Evolutionary conservation across 108 stramenopile species (phyloP).

Genomic region (Cyclotella choctawhatcheeana): DNA sequence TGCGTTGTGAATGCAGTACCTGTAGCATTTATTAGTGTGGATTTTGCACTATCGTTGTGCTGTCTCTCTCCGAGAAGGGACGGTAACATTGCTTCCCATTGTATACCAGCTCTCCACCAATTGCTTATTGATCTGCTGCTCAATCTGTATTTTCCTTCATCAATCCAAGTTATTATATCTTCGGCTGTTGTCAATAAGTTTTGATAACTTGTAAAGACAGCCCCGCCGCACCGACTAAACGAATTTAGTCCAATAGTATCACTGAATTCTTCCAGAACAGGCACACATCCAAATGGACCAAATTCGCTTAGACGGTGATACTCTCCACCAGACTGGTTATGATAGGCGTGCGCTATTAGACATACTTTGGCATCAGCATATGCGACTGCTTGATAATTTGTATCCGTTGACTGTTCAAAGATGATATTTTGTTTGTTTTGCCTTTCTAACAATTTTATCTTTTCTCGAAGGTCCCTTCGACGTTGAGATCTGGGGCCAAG

Average conservation of each 20-base stretch:
- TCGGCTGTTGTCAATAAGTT: background rate
- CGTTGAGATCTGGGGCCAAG: background rate
- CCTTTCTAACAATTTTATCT: background rate
- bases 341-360: conserved; percentile 16
- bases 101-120: conserved; percentile 21
- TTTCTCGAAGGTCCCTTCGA: background rate
- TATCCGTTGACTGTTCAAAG: background rate
- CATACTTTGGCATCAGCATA: conserved; percentile 17
- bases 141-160: background rate
- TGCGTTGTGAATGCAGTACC: too few species aligned
- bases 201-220: background rate
- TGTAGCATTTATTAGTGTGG: too few species aligned
- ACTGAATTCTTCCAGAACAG: conserved; percentile 12
- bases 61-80: too few species aligned
- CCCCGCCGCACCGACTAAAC: background rate
- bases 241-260: conserved; percentile 11
- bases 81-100: conserved; percentile 19
- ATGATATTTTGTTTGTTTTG: background rate
- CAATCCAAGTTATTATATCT: background rate
- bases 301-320: conserved; percentile 25
- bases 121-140: background rate
- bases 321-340: conserved; percentile 12
- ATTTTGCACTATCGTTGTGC: too few species aligned
- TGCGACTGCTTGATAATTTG: background rate
- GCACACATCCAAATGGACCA: conserved; percentile 21